phyloP scores from a whole-genome alignment of 805 yeast species.

The Suhomyces sp. region DNA sequence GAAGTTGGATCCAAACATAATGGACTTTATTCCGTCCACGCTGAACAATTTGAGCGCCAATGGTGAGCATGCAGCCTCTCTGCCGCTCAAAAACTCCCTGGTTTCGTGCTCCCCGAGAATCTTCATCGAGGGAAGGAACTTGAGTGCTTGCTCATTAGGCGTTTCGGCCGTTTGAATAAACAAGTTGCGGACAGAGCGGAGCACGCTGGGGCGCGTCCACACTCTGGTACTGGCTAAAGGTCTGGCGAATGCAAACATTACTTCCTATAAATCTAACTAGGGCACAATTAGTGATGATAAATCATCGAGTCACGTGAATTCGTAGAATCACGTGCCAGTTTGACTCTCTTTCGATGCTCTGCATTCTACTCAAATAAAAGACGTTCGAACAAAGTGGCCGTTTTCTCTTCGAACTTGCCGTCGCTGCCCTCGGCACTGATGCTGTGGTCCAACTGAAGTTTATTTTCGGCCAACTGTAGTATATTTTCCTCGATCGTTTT shows the following conservation, averaged over 20 bases:
- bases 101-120: constrained; percentile 61
- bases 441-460: constrained; percentile 78
- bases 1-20: constrained; percentile 81
- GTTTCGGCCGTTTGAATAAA: constrained; percentile 83
- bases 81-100: constrained; percentile 66
- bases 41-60: constrained; percentile 71
- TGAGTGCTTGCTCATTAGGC: constrained; percentile 83
- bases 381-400: constrained; percentile 51
- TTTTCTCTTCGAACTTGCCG: constrained; percentile 48
- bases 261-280: neutral
- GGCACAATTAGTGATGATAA: neutral
- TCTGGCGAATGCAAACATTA: neutral
- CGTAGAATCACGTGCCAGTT: too few relatives aligned
- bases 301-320: neutral
- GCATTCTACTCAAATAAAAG: constrained; percentile 37
- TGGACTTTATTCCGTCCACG: constrained; percentile 71
- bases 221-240: neutral
- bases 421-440: constrained; percentile 46
- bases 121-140: constrained; percentile 72
- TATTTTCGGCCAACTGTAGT: constrained; percentile 79
- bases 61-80: constrained; percentile 76
- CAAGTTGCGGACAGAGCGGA: constrained; percentile 21
- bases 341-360: too few relatives aligned
- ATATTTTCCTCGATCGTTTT: constrained; percentile 89
- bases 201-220: neutral